phyloP scores from a whole-genome alignment of 495 filamentous ascomycete species.

The Neurospora tetraspora region DNA sequence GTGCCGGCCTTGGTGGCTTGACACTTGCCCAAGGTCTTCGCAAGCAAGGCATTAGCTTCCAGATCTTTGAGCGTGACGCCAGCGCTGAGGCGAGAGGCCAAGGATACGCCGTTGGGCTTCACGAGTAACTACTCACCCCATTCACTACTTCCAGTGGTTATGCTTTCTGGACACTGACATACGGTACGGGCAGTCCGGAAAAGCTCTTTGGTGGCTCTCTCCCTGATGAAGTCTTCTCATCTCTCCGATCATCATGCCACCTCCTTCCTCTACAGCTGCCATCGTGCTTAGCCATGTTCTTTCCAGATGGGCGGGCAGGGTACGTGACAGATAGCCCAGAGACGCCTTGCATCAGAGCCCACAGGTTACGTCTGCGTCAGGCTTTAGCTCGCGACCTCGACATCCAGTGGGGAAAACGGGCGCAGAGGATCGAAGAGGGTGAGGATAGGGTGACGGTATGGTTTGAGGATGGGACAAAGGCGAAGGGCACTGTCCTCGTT shows the following conservation, averaged over 20 bases:
- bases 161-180: not conserved
- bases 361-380: conserved; percentile 25
- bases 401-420: conserved; percentile 26
- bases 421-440: conserved; percentile 14
- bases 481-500: conserved; percentile 33
- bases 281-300: conserved; percentile 32
- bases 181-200: conserved; percentile 14
- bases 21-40: conserved; percentile 33
- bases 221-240: conserved; percentile 6
- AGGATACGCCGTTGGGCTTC: conserved; percentile 47
- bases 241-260: conserved; percentile 11
- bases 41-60: conserved; percentile 40
- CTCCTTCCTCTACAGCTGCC: conserved; percentile 36
- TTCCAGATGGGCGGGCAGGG: conserved; percentile 1
- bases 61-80: conserved; percentile 40
- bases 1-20: conserved; percentile 27
- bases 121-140: conserved; percentile 34
- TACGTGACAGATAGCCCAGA: conserved; percentile 17
- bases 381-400: conserved; percentile 21
- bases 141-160: not conserved
- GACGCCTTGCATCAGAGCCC: conserved; percentile 36
- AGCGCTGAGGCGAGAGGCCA: conserved; percentile 25
- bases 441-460: conserved; percentile 48
- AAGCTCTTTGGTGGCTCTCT: conserved; percentile 19
- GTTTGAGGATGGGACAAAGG: conserved; percentile 60